Conservation (phyloP, 139 green algal species). For the Closterium sp. region DNA sequence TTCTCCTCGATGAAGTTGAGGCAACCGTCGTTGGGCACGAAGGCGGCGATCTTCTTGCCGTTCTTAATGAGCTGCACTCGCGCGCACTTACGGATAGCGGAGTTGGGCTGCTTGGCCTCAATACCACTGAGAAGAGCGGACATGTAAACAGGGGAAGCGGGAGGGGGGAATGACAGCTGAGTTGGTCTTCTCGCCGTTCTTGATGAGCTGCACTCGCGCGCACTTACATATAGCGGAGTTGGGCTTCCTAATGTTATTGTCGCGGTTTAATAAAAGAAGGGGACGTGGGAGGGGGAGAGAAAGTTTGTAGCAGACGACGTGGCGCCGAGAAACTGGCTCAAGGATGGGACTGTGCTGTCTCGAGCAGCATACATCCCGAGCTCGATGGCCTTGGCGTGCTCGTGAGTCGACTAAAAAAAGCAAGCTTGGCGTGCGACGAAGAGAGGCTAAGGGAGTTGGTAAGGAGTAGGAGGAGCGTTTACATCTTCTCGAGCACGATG, state of each 20-base stretch:
- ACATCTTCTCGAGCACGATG: constrained; percentile 99
- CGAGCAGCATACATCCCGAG: no score
- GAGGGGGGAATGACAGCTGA: neutral
- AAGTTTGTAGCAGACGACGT: no score
- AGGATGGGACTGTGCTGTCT: no score
- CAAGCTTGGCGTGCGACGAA: no score
- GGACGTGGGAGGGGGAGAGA: no score
- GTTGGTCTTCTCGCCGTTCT: constrained; percentile 99
- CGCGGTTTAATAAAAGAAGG: no score
- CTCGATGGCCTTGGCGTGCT: constrained; percentile 99
- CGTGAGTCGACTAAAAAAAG: no score
- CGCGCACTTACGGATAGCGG: constrained; percentile 98
- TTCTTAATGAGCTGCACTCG: constrained; percentile 99
- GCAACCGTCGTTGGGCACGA: constrained; percentile 99
- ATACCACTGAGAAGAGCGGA: constrained; percentile 72
- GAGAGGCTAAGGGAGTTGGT: no score
- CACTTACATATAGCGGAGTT: constrained; percentile 99
- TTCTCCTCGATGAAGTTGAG: constrained; percentile 99
- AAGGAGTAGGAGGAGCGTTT: no score
- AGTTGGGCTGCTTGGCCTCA: constrained; percentile 99
- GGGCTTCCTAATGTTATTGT: constrained; percentile 99
- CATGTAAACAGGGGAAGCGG: neutral
- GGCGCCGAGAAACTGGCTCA: no score
- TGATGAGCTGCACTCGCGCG: constrained; percentile 99
- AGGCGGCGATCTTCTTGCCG: constrained; percentile 99